Evolutionary conservation across 108 stramenopile species (phyloP).

Genomic region (Bacterosira constricta): DNA sequence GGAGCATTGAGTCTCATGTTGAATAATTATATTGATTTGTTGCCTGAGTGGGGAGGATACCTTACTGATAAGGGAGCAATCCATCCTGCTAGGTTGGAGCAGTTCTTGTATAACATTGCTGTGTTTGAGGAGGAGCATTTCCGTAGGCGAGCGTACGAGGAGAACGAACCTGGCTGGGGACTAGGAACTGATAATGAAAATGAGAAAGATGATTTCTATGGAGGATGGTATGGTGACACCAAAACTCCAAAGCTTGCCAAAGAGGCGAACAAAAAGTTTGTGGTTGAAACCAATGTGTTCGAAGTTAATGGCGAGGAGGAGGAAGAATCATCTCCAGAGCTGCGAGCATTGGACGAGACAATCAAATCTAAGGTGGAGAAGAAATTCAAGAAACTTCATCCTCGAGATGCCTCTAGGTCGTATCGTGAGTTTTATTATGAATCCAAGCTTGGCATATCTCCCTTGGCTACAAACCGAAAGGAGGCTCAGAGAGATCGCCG

Average conservation of each 20-base stretch:
- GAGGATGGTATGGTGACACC: slow-evolving; percentile 67
- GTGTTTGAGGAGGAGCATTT: slow-evolving; percentile 94
- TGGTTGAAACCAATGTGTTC: slow-evolving; percentile 29
- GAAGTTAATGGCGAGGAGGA: not conserved
- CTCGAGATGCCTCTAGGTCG: slow-evolving; percentile 69
- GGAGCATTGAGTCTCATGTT: slow-evolving; percentile 95
- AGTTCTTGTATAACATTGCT: slow-evolving; percentile 89
- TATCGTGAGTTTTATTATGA: slow-evolving; percentile 96
- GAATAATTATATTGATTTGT: slow-evolving; percentile 86
- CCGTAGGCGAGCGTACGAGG: slow-evolving; percentile 85
- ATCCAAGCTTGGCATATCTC: slow-evolving; percentile 83
- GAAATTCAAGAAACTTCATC: slow-evolving; percentile 69
- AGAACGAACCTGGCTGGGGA: slow-evolving; percentile 90
- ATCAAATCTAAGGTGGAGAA: slow-evolving; percentile 48
- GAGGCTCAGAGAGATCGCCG: slow-evolving; percentile 74
- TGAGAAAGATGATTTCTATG: slow-evolving; percentile 80
- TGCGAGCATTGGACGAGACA: slow-evolving; percentile 22
- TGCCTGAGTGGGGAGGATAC: slow-evolving; percentile 92
- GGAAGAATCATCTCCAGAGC: slow-evolving; percentile 6
- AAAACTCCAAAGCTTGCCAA: slow-evolving; percentile 65
- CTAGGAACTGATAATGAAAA: slow-evolving; percentile 72
- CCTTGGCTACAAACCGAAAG: slow-evolving; percentile 25
- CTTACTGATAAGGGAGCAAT: slow-evolving; percentile 90
- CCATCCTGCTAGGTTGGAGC: slow-evolving; percentile 90
- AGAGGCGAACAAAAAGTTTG: slow-evolving; percentile 67